Evolutionary conservation across 768 basidiomycete species (phyloP), one percentile per base, ranked within the genome.

Genomic region (Fomitopsis pulvina): DNA sequence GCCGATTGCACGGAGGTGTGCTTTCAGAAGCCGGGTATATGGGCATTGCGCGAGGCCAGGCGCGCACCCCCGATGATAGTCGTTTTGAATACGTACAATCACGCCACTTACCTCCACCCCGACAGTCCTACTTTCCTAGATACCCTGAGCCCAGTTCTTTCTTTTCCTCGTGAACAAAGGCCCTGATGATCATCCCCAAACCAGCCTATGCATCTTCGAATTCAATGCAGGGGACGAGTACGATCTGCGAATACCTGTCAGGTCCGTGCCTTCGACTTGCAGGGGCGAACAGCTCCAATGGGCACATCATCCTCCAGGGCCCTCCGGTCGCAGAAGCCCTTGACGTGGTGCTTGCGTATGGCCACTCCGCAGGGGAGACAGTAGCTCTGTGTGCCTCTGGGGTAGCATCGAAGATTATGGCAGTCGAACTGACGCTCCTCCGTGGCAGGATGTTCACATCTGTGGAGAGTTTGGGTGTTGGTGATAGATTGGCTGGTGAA

Each of bases 301-400:
- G 69, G 0, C 73, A 75, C 48, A 64, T 61, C 20, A 63, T 76
- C 16, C 40, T 74, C 10, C 66, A 74, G 55, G 62, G 58, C 11
- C 65, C 70, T 3, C 8, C 24, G 20, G 20, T 5, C 18, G 3
- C 20, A 26, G 20, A 20, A 11, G 14, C 43, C 28, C 34, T 50
- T 47, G 49, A 12, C 16, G 8, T 6, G 18, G 22, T 42, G 8
- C 18, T 4, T 21, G 22, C 20, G 21, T 22, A 39, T 4, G 76
- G 76, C 0, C 74, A 76, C 57, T 76, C 75, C n/a, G 72, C 73
- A 9, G 75, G 75, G 10, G 75, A 77, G 51, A 72, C 73, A 0
- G 68, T 70, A 0, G 47, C 75, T 21, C 50, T 76, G 9, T 74
- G 73, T 47, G 68, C 72, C 0, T 73, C 72, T 2, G 73, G 74